Evolutionary conservation across 345 rosid genomes (phyloP).

Genomic region (Sisymbrium irio): DNA sequence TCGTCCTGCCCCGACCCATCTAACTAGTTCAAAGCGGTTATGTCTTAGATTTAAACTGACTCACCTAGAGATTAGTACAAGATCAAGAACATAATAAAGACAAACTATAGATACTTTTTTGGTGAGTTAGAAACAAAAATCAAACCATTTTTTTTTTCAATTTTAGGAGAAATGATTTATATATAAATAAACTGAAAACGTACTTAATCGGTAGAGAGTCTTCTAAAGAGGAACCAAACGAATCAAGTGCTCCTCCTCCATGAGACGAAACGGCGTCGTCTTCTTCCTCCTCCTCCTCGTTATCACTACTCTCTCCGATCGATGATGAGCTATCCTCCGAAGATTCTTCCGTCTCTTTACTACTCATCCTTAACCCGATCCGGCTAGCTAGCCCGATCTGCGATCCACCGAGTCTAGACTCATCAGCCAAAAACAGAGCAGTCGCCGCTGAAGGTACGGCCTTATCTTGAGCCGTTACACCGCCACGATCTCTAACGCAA

Average conservation of each 20-base stretch:
- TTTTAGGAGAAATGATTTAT: background rate
- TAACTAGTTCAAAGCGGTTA: too few species aligned
- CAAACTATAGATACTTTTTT: background rate
- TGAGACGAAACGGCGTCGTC: constrained; percentile 36
- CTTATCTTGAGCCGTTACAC: constrained; percentile 39
- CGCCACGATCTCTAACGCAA: constrained; percentile 36
- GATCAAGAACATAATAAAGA: constrained; percentile 1
- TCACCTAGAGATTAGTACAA: background rate
- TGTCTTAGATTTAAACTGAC: background rate
- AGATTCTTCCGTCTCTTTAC: background rate
- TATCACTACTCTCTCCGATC: background rate
- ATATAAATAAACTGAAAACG: background rate
- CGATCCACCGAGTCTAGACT: background rate
- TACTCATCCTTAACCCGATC: background rate
- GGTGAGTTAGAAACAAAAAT: background rate
- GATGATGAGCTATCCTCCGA: background rate
- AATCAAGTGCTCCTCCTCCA: constrained; percentile 21
- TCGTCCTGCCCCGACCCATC: too few species aligned
- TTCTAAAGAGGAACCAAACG: constrained; percentile 51
- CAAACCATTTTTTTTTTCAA: background rate
- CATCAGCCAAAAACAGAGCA: constrained; percentile 21
- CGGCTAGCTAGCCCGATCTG: background rate
- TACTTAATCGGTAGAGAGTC: constrained; percentile 70
- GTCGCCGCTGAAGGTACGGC: constrained; percentile 12
- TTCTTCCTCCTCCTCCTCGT: constrained; percentile 36